Conservation (phyloP, 768 basidiomycete genomes). For the Clavaria fumosa region DNA sequence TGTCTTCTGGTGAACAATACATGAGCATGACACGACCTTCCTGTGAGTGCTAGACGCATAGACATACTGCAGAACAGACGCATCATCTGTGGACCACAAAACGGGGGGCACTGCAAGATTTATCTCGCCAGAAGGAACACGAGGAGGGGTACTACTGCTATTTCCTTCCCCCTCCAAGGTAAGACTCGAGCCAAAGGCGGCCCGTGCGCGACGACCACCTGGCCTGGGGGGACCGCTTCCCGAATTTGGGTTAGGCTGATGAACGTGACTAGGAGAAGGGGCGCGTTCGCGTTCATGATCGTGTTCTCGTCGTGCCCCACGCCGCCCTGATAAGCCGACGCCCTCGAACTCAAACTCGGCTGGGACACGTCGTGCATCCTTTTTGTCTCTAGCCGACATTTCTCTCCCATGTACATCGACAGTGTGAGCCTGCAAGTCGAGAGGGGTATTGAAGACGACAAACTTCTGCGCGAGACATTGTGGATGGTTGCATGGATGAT, state of each 20-base stretch:
- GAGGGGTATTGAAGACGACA: constrained; percentile 74
- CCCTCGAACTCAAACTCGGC: constrained; percentile 56
- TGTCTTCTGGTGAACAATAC: constrained; percentile 38
- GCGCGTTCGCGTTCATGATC: constrained; percentile 39
- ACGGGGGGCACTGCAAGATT: constrained; percentile 3
- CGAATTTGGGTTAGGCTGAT: constrained; percentile 12
- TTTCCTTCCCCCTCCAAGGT: constrained; percentile 27
- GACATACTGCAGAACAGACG: too few relatives aligned
- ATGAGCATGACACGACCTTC: too few relatives aligned
- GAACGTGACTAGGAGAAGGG: constrained; percentile 20
- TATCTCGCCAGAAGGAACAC: not conserved
- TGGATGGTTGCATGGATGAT: constrained; percentile 63
- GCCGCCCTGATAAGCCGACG: constrained; percentile 21
- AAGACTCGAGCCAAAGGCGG: too few relatives aligned
- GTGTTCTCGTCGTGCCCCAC: constrained; percentile 28
- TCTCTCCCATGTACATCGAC: constrained; percentile 69
- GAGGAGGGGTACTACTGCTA: not conserved
- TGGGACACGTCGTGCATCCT: constrained; percentile 51
- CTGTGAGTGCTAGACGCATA: too few relatives aligned
- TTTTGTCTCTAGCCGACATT: constrained; percentile 55
- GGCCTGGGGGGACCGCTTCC: constrained; percentile 13
- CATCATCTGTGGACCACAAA: too few relatives aligned
- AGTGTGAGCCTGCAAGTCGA: constrained; percentile 88
- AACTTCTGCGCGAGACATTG: constrained; percentile 80
- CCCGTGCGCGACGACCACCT: constrained; percentile 33